Evolutionary conservation across 2,329 filamentous ascomycete species (phyloP).

Genomic region (Neoascochyta sp.): DNA sequence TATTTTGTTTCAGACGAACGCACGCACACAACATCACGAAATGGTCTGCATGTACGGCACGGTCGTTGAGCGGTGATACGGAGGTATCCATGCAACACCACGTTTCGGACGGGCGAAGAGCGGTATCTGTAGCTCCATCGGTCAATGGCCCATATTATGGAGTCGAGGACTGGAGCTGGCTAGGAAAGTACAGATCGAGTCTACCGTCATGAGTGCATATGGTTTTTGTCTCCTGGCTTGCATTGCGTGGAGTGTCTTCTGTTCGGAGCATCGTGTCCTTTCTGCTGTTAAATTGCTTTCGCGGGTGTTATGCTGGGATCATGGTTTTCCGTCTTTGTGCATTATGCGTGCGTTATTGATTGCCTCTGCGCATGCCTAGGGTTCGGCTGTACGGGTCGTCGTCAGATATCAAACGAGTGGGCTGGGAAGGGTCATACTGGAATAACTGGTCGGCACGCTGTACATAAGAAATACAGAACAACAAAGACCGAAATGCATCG

Average conservation of each 20-base stretch:
- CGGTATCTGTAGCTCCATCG: too few species aligned
- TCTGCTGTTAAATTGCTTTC: conserved; percentile 6
- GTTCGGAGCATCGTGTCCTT: conserved; percentile 25
- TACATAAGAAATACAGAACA: conserved; percentile 10
- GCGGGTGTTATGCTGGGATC: conserved; percentile 7
- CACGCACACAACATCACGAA: too few species aligned
- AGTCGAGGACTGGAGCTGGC: too few species aligned
- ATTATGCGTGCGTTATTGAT: conserved; percentile 6
- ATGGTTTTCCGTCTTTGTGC: conserved; percentile 7
- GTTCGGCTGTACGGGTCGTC: conserved; percentile 8
- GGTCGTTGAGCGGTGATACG: too few species aligned
- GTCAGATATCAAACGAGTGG: conserved; percentile 10
- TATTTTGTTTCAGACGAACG: too few species aligned
- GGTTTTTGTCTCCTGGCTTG: conserved; percentile 22
- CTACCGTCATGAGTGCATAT: conserved; percentile 1
- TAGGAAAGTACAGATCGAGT: conserved; percentile 4
- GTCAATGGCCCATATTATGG: too few species aligned
- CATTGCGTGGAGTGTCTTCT: conserved; percentile 29
- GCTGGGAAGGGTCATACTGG: conserved; percentile 6
- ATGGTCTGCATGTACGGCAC: too few species aligned
- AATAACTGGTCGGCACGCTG: conserved; percentile 8
- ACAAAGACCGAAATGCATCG: conserved; percentile 3
- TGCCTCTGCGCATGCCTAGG: conserved; percentile 9
- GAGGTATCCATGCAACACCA: too few species aligned
- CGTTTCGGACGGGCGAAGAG: too few species aligned